Evolutionary conservation across 306 rosid genomes (phyloP).

Genomic region (Biancaea sappan): DNA sequence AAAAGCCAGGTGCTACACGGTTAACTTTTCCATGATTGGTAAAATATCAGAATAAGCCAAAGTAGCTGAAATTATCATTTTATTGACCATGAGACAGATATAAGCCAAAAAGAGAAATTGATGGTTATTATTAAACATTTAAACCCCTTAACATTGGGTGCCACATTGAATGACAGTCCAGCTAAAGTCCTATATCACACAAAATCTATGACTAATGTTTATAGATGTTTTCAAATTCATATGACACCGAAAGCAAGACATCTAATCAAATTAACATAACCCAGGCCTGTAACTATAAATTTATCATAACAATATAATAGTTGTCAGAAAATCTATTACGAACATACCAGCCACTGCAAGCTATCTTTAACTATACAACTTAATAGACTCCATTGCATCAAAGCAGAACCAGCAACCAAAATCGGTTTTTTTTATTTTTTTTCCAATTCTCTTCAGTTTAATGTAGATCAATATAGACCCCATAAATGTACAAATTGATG

Average conservation of each 20-base stretch:
- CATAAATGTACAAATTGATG: conserved; percentile 26
- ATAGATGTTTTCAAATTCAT: conserved; percentile 6
- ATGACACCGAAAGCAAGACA: neutral
- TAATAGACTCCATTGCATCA: neutral
- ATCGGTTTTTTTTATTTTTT: neutral
- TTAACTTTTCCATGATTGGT: neutral
- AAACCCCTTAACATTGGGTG: neutral
- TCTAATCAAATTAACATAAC: neutral
- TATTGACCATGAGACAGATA: neutral
- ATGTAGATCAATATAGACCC: conserved; percentile 10
- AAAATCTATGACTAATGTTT: neutral
- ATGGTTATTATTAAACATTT: neutral
- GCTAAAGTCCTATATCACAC: neutral
- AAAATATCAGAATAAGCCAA: neutral
- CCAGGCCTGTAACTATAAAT: neutral
- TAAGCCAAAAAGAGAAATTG: neutral
- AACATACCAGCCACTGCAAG: conserved; percentile 22
- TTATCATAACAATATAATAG: neutral
- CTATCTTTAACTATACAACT: neutral
- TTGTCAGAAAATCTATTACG: neutral
- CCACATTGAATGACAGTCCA: neutral
- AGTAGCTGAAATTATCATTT: conserved; percentile 10
- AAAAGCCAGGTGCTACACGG: neutral
- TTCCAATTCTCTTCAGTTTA: neutral
- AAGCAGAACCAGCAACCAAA: conserved; percentile 2